Evolutionary conservation across 768 basidiomycete species (phyloP).

Genomic region (Termitomyces sp.): DNA sequence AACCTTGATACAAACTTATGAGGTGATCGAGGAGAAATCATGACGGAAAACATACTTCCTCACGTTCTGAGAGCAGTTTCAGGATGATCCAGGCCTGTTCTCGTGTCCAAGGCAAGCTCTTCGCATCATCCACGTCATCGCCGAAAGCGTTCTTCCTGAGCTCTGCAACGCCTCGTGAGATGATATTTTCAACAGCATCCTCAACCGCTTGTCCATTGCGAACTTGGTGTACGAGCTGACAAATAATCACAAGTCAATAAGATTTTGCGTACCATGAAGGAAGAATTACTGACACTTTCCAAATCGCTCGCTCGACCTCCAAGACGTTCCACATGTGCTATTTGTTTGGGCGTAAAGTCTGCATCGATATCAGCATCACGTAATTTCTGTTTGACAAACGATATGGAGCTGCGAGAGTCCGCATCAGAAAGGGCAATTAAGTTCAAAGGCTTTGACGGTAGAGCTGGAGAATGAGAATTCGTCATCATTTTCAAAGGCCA

Average conservation of each 20-base stretch:
- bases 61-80: slow-evolving; percentile 60
- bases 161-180: slow-evolving; percentile 73
- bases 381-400: slow-evolving; percentile 79
- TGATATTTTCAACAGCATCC: slow-evolving; percentile 89
- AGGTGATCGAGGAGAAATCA: neutral
- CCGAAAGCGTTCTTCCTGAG: slow-evolving; percentile 91
- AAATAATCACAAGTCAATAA: neutral
- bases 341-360: slow-evolving; percentile 53
- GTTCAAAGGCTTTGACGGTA: slow-evolving; percentile 81
- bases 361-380: slow-evolving; percentile 49
- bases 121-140: slow-evolving; percentile 87
- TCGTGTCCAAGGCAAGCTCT: slow-evolving; percentile 75
- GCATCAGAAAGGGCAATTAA: slow-evolving; percentile 83
- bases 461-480: slow-evolving; percentile 39
- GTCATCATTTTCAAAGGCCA: neutral
- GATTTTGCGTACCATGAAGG: neutral
- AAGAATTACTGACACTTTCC: slow-evolving; percentile 57
- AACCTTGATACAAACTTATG: slow-evolving; percentile 39
- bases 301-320: slow-evolving; percentile 92
- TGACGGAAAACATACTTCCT: slow-evolving; percentile 47
- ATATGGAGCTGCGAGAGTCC: slow-evolving; percentile 71
- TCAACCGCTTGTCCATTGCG: slow-evolving; percentile 65
- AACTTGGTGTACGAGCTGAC: slow-evolving; percentile 82
- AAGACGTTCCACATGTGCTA: slow-evolving; percentile 60
- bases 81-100: slow-evolving; percentile 89